These are phyloP conservation scores for Nakazawaea siamensis DNA, from an alignment of 805 yeast genomes.

Conservation along the genomic window DNA sequence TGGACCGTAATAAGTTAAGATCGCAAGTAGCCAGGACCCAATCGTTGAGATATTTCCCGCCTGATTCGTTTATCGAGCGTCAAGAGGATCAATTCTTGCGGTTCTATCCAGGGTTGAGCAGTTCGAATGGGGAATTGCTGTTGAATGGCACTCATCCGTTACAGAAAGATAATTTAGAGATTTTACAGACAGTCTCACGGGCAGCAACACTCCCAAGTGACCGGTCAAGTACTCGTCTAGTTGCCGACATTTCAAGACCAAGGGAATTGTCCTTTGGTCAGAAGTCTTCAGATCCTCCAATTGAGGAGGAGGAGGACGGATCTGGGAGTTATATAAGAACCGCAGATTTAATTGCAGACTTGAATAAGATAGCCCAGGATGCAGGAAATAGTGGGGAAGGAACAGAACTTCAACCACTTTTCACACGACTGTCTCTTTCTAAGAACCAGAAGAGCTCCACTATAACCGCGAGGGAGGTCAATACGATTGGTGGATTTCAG, in stretches of 20 bases:
- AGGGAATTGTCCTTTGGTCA: too few relatives aligned
- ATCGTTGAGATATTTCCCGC: conserved; percentile 20
- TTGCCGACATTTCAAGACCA: neutral
- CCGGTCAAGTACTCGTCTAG: neutral
- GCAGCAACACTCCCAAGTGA: neutral
- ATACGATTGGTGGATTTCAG: neutral
- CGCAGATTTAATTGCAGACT: too few relatives aligned
- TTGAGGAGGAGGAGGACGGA: too few relatives aligned
- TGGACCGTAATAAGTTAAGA: conserved; percentile 9
- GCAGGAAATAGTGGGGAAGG: too few relatives aligned
- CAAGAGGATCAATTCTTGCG: conserved; percentile 29
- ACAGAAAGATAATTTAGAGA: conserved; percentile 7
- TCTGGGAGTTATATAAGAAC: too few relatives aligned
- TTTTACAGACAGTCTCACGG: neutral
- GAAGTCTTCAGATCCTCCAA: too few relatives aligned
- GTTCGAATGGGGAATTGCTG: conserved; percentile 19
- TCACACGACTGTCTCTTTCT: too few relatives aligned
- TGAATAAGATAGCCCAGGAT: too few relatives aligned
- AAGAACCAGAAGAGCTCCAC: too few relatives aligned
- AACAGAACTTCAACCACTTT: too few relatives aligned
- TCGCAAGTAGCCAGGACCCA: conserved; percentile 21
- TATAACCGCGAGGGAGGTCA: too few relatives aligned
- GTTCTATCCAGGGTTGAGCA: conserved; percentile 24
- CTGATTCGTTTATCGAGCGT: conserved; percentile 16
- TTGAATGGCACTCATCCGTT: conserved; percentile 26